Evolutionary conservation across 2,329 filamentous ascomycete species (phyloP).

Genomic region (Rhinocladiella mackenziei): DNA sequence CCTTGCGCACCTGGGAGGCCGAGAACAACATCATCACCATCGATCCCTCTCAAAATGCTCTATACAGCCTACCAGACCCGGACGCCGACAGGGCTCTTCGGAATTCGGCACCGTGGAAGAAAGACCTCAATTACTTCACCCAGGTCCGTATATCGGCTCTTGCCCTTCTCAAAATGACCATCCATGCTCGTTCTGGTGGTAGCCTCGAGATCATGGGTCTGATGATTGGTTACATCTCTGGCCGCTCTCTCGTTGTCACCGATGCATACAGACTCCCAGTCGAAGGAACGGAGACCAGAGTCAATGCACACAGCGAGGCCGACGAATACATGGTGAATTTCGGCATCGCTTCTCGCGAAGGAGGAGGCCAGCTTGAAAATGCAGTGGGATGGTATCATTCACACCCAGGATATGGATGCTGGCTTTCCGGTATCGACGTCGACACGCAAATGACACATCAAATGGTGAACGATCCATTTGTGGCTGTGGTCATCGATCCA

Average conservation of each 20-base stretch:
- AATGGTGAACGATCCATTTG: conserved; percentile 79
- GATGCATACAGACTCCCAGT: conserved; percentile 92
- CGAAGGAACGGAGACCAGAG: conserved; percentile 95
- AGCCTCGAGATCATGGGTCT: conserved; percentile 93
- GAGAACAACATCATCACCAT: conserved; percentile 81
- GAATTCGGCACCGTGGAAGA: conserved; percentile 65
- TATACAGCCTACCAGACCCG: conserved; percentile 72
- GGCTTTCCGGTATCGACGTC: conserved; percentile 95
- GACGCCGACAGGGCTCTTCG: conserved; percentile 63
- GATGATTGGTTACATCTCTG: conserved; percentile 91
- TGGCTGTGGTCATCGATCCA: conserved; percentile 93
- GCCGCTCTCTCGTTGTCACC: conserved; percentile 80
- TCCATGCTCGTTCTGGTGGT: conserved; percentile 95
- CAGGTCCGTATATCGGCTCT: conserved; percentile 88
- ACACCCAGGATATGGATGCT: conserved; percentile 96
- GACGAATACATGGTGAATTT: conserved; percentile 97
- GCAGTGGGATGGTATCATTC: conserved; percentile 97
- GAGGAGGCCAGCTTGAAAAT: conserved; percentile 74
- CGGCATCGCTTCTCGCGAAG: conserved; percentile 67
- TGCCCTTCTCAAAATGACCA: conserved; percentile 96
- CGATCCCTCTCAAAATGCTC: conserved; percentile 80
- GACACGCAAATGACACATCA: conserved; percentile 83
- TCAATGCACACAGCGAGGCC: conserved; percentile 92
- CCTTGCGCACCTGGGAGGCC: conserved; percentile 55
- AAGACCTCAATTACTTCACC: conserved; percentile 83